Base-by-base conservation (phyloP, 2,329 filamentous ascomycete species). In the Byssothecium circinans region DNA sequence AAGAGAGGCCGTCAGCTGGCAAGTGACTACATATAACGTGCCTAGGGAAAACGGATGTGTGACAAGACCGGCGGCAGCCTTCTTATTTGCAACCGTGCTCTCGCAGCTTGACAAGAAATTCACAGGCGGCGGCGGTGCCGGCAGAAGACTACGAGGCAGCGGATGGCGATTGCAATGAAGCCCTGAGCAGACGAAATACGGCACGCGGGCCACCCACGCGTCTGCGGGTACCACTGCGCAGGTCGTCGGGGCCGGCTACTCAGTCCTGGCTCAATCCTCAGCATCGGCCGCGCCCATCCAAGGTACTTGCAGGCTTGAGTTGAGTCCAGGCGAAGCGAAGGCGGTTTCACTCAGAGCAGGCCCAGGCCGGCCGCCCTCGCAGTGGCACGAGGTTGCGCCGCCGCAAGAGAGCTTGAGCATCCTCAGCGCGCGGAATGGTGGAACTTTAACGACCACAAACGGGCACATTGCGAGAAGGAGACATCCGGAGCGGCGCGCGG, bases 1-100 rank as follows among this genome's bases (percentile, higher is more conserved):
- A 29, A 22, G 23, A 43, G 45, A 41, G 38, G 44, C 32, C 44
- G 44, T 47, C 44, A 47, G 44, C 37, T 41, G 44, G 38, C 29
- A 32, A 36, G 25, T 34, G 41, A 45, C 37, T 42, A 35, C 35
- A 36, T 25, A 14, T 32, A 32, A 32, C 29, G 29, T 32, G 29
- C 29, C 29, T 32, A 32, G 29, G 29, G 15, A 18, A 42, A 19
- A 23, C 19, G 20, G 30, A 47, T 2, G 25, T 36, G 44, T 42
- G 44, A 38, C 17, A 47, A 41, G 37, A 36, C 29, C 44, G 36
- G 32, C 30, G 22, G 38, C 18, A 27, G 30, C 44, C 27, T 34
- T 32, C 18, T 36, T 38, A 47, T 41, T 47, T 47, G 17, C 41
- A 47, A 37, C 38, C 38, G 43, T 25, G 19, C 15, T 25, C 36